Percentiles rank a stretch among this genome's conserved stretches.
Conservation (phyloP, 192 early-diverging fungal species). For the Thamnidium elegans region DNA sequence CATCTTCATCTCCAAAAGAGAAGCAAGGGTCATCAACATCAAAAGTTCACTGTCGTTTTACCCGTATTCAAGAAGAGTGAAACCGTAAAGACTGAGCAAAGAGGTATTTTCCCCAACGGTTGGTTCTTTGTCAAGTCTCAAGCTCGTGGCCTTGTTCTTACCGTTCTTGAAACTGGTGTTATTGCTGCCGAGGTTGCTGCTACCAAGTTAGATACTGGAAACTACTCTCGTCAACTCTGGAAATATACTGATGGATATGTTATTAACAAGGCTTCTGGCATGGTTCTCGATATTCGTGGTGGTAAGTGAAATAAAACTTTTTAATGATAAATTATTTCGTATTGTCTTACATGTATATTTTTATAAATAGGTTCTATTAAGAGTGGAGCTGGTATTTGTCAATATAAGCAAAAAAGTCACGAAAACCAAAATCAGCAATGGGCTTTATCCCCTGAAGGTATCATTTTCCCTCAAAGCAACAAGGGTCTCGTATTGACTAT, state of each 20-base stretch:
- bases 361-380: conserved; percentile 14
- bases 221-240: conserved; percentile 39
- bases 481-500: conserved; percentile 23
- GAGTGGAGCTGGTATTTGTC: conserved; percentile 19
- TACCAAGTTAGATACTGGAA: conserved; percentile 20
- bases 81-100: background rate
- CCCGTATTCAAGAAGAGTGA: conserved; percentile 28
- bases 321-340: background rate
- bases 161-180: conserved; percentile 30
- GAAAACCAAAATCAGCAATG: conserved; percentile 30
- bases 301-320: conserved; percentile 20
- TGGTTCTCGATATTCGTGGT: conserved; percentile 33
- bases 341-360: background rate
- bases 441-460: conserved; percentile 26
- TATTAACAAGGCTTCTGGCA: conserved; percentile 36
- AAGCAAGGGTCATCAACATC: conserved; percentile 5
- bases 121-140: conserved; percentile 44
- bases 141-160: conserved; percentile 22
- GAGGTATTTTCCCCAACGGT: conserved; percentile 28
- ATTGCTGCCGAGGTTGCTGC: conserved; percentile 29
- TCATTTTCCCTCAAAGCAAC: conserved; percentile 18
- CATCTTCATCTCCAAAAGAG: conserved; percentile 25
- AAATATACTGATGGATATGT: conserved; percentile 33
- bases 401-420: conserved; percentile 21
- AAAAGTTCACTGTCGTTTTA: conserved; percentile 29